Evolutionary conservation across 352 stramenopile species (phyloP).

Genomic region (Globisporangium megalacanthum): DNA sequence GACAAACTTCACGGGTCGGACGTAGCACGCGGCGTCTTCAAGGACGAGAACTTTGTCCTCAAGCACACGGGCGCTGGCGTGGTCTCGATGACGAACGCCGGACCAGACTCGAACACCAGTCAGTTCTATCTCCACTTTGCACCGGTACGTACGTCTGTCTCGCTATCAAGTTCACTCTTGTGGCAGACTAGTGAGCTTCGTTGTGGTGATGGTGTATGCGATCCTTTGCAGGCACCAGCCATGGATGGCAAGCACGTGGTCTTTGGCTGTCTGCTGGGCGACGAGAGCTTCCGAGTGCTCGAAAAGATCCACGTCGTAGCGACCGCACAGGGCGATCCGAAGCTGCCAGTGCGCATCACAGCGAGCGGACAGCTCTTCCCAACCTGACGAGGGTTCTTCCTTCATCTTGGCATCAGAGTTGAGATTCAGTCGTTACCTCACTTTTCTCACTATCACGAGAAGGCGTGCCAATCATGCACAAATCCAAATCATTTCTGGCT

Average conservation of each 20-base stretch:
- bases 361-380: conserved; percentile 42
- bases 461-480: too few relatives aligned
- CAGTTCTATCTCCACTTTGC: conserved; percentile 94
- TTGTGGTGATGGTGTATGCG: neutral
- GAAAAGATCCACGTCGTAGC: conserved; percentile 44
- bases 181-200: too few relatives aligned
- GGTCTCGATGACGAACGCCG: conserved; percentile 94
- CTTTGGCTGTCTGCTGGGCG: conserved; percentile 53
- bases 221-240: conserved; percentile 34
- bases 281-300: conserved; percentile 39
- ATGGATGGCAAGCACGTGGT: conserved; percentile 83
- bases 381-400: conserved; percentile 6
- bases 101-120: conserved; percentile 93
- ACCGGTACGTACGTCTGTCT: conserved; percentile 27
- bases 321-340: conserved; percentile 41
- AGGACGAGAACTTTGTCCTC: conserved; percentile 94
- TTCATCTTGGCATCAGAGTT: too few relatives aligned
- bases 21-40: conserved; percentile 47
- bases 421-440: too few relatives aligned
- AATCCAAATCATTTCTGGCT: too few relatives aligned
- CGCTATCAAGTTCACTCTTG: too few relatives aligned
- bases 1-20: conserved; percentile 1
- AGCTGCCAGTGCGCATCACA: conserved; percentile 36
- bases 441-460: too few relatives aligned
- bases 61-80: conserved; percentile 82